Evolutionary conservation across 2,329 filamentous ascomycete species (phyloP), one percentile per base, ranked within the genome.

Genomic region (Furcasterigmium sp.): DNA sequence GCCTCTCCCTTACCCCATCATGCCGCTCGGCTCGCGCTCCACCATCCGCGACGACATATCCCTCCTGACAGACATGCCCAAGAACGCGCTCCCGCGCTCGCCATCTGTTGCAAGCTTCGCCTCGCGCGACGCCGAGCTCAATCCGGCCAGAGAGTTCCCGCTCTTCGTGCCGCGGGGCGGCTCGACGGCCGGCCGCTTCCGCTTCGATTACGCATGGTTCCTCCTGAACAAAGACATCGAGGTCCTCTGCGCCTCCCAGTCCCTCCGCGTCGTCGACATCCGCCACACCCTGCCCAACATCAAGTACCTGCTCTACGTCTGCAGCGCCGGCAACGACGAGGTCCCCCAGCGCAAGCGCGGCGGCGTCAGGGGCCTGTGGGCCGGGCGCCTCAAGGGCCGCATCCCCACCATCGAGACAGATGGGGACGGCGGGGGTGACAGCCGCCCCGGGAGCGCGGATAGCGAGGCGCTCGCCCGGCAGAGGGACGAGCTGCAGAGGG

Each of bases 201-300:
- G 91, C 3, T 97, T 97, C 62, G 91, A 97, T 55, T 98, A 97
- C 61, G 93, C 76, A 10, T 93, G 95, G 59, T 98, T 97, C 56
- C 70, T 97, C n/a, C 75, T 98, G 13, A 97, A 97, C 68, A 96
- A 97, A 65, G 73, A 97, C 57, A 91, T 98, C 44, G 91, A 97
- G 54, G 65, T 73, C 0, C 68, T 84, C 4, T 83, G 80, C 46
- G 67, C 70, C 4, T 71, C 74, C 1, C 82, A 90, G 51, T 85
- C 85, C 0, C 69, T 96, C 11, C 82, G 84, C 37, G 83, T 95
- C 1, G 76, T 96, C 49, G 93, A 98, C 56, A 89, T 96, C 15
- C 79, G 93, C 5, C 89, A 97, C 53, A 95, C 91, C 0, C 68
- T 97, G 7, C 90, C 91, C 2, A 98, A 98, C 57, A 70, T 98